These are phyloP conservation scores for Raffaelea ambrosiae DNA, from an alignment of 2,329 filamentous ascomycete genomes.

Conservation along the genomic window DNA sequence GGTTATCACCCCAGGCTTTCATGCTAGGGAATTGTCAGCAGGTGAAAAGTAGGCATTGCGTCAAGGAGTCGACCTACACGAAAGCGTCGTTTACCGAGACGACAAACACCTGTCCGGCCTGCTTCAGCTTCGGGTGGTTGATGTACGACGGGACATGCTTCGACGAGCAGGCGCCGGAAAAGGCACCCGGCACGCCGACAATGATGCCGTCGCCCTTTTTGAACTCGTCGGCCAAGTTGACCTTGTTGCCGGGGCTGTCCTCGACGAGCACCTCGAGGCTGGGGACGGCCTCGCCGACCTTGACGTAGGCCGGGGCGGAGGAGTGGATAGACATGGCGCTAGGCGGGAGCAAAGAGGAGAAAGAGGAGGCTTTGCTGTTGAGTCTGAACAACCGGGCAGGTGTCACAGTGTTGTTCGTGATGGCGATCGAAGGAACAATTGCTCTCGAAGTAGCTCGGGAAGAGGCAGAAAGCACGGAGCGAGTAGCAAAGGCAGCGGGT, in stretches of 20 bases:
- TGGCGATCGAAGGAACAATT: no score
- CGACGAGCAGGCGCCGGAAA: conserved; percentile 50
- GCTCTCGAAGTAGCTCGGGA: background rate
- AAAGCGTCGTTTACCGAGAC: conserved; percentile 92
- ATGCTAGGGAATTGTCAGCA: no score
- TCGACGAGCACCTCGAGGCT: conserved; percentile 70
- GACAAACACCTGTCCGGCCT: conserved; percentile 79
- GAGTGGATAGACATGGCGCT: no score
- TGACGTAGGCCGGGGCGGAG: conserved; percentile 54
- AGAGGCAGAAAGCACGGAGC: conserved; percentile 4
- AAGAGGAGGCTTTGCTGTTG: no score
- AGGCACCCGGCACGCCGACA: conserved; percentile 76
- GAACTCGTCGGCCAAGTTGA: conserved; percentile 76
- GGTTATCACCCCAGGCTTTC: conserved; percentile 75
- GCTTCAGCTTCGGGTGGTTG: conserved; percentile 66
- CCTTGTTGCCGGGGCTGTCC: conserved; percentile 81
- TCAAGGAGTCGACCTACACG: conserved; percentile 57
- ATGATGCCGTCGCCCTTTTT: conserved; percentile 65
- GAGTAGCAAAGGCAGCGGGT: conserved; percentile 6
- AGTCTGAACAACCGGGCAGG: no score
- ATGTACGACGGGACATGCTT: conserved; percentile 82
- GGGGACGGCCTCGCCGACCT: conserved; percentile 73
- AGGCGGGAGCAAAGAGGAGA: no score
- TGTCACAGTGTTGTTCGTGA: no score
- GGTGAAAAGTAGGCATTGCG: background rate